Evolutionary conservation across 176 grass and related monocot genomes (phyloP).

Genomic region (Bonia amplexicaulis): DNA sequence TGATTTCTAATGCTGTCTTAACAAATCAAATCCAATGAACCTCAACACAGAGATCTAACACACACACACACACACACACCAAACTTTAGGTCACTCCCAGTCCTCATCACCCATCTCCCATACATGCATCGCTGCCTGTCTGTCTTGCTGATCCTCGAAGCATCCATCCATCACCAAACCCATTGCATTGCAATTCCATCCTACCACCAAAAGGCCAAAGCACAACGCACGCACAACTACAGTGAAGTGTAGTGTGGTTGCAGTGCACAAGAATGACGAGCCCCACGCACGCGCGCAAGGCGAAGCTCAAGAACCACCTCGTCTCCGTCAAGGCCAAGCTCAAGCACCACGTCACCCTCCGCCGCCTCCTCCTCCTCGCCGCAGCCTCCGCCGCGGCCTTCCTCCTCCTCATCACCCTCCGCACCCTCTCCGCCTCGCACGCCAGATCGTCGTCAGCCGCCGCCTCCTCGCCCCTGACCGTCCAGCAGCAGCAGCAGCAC

Average conservation of each 20-base stretch:
- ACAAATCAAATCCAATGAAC: not conserved
- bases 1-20: not conserved
- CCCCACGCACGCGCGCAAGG: slow-evolving; percentile 45
- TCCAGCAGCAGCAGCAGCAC: not conserved
- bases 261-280: slow-evolving; percentile 19
- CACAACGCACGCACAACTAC: not conserved
- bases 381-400: slow-evolving; percentile 23
- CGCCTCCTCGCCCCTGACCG: not conserved
- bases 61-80: not conserved
- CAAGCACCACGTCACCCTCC: slow-evolving; percentile 46
- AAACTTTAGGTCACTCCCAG: slow-evolving; percentile 21
- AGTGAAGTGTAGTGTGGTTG: no score
- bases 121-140: not conserved
- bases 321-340: slow-evolving; percentile 54
- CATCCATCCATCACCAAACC: not conserved
- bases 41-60: not conserved
- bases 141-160: slow-evolving; percentile 30
- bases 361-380: slow-evolving; percentile 34
- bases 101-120: not conserved
- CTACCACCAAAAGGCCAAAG: not conserved
- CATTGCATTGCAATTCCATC: not conserved
- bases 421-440: slow-evolving; percentile 22
- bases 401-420: slow-evolving; percentile 43
- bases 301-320: slow-evolving; percentile 50
- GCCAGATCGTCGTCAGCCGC: not conserved